These are phyloP conservation scores for Mycena maculata DNA, from an alignment of 768 basidiomycete species.

Conservation along the genomic window DNA sequence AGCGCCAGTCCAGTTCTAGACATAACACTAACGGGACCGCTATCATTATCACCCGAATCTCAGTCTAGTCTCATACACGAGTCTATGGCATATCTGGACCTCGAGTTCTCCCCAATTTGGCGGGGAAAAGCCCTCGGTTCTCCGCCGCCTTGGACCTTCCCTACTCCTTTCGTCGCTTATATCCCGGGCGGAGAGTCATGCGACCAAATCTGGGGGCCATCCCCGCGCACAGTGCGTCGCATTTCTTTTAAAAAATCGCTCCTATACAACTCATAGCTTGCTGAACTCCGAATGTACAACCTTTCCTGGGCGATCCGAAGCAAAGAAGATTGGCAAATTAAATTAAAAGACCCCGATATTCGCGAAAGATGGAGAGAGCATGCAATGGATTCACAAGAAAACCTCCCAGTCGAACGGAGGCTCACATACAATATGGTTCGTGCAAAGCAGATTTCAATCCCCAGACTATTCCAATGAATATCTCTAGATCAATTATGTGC, in stretches of 20 bases:
- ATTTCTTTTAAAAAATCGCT: too few relatives aligned
- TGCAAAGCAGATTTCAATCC: not conserved
- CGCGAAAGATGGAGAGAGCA: slow-evolving; percentile 22
- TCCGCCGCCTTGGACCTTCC: not conserved
- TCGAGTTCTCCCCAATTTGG: not conserved
- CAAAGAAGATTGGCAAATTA: slow-evolving; percentile 25
- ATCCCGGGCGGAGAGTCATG: too few relatives aligned
- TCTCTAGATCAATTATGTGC: not conserved
- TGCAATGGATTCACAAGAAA: not conserved
- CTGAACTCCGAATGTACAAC: slow-evolving; percentile 21
- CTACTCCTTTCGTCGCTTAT: not conserved
- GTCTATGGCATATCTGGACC: not conserved
- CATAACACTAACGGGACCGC: not conserved
- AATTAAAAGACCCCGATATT: slow-evolving; percentile 18
- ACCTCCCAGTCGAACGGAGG: slow-evolving; percentile 1
- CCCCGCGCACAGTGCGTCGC: too few relatives aligned
- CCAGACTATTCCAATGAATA: not conserved
- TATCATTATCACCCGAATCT: too few relatives aligned
- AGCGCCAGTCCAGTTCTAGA: not conserved
- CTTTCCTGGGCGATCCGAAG: slow-evolving; percentile 27
- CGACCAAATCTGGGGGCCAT: not conserved
- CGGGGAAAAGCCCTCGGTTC: not conserved
- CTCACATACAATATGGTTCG: not conserved
- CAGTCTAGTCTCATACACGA: too few relatives aligned
- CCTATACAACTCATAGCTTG: not conserved